Percentiles rank a stretch among this genome's conserved stretches.
These are phyloP conservation scores for Lotus japonicus DNA, from an alignment of 306 rosid genomes.

Conservation along the genomic window DNA sequence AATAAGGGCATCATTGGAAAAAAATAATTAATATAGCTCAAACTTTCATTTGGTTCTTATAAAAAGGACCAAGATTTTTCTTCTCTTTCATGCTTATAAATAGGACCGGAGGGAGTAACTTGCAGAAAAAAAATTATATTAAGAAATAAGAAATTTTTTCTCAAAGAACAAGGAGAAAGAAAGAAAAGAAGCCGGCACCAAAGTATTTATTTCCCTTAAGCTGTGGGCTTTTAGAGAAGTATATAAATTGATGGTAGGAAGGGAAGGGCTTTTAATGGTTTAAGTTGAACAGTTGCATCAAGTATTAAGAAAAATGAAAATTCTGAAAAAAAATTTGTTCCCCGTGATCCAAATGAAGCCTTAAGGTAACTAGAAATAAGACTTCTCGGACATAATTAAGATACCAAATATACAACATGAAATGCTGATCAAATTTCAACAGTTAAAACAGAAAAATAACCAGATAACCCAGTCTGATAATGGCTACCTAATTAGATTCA, in stretches of 20 bases:
- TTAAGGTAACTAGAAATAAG: not conserved
- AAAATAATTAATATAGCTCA: too few species aligned
- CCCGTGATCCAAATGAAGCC: too few species aligned
- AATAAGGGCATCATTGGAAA: too few species aligned
- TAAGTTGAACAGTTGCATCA: not conserved
- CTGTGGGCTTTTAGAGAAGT: not conserved
- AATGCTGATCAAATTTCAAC: not conserved
- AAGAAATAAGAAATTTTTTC: not conserved
- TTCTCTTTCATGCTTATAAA: too few species aligned
- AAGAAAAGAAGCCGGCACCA: not conserved
- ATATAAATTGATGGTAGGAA: not conserved
- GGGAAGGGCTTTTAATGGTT: not conserved
- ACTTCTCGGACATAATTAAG: too few species aligned
- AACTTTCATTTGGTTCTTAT: too few species aligned
- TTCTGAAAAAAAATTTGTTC: not conserved
- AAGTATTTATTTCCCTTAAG: not conserved
- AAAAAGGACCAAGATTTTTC: too few species aligned
- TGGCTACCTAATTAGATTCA: not conserved
- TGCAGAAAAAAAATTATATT: too few species aligned
- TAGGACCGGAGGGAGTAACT: too few species aligned
- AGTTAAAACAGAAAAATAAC: not conserved
- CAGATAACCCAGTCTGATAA: not conserved
- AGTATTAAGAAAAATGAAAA: conserved; percentile 11
- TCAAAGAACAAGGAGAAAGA: too few species aligned
- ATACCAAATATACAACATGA: conserved; percentile 8